These are phyloP conservation scores for Aquilaria yunnanensis DNA, from an alignment of 345 rosid species.

Conservation along the genomic window DNA sequence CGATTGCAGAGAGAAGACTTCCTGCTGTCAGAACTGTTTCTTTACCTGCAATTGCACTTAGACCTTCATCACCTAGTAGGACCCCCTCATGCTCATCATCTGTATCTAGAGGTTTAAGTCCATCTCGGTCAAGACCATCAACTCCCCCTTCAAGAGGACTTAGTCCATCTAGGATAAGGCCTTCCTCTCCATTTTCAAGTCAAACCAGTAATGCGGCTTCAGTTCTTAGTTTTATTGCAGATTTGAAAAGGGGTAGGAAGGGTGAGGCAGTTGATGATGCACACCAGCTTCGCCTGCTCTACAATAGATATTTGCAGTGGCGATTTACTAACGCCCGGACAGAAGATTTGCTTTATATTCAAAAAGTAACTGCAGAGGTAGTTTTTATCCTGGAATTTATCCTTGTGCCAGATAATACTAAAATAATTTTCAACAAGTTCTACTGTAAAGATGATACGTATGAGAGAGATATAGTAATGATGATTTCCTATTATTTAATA, in stretches of 20 bases:
- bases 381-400: constrained; percentile 4
- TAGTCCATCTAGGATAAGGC: constrained; percentile 74
- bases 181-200: constrained; percentile 34
- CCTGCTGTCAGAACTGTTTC: constrained; percentile 53
- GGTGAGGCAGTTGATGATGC: constrained; percentile 74
- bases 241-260: constrained; percentile 75
- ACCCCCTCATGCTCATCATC: constrained; percentile 35
- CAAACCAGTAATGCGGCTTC: constrained; percentile 58
- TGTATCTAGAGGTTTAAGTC: constrained; percentile 38
- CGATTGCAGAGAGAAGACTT: constrained; percentile 44
- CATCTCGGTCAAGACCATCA: constrained; percentile 19
- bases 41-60: constrained; percentile 31
- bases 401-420: not conserved
- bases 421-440: not conserved
- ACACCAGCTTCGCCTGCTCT: constrained; percentile 74
- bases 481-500: too few relatives aligned
- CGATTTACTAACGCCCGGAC: constrained; percentile 73
- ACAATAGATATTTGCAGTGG: constrained; percentile 92
- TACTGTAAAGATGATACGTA: not conserved
- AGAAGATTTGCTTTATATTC: constrained; percentile 59
- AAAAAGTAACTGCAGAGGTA: constrained; percentile 84
- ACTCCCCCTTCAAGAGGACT: constrained; percentile 34
- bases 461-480: too few relatives aligned
- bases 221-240: constrained; percentile 84
- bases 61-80: constrained; percentile 73